Percentiles rank a stretch among this genome's conserved stretches.
Evolutionary conservation across 768 basidiomycete species (phyloP).

Genomic region (Chalciporus pseudorubinellus): DNA sequence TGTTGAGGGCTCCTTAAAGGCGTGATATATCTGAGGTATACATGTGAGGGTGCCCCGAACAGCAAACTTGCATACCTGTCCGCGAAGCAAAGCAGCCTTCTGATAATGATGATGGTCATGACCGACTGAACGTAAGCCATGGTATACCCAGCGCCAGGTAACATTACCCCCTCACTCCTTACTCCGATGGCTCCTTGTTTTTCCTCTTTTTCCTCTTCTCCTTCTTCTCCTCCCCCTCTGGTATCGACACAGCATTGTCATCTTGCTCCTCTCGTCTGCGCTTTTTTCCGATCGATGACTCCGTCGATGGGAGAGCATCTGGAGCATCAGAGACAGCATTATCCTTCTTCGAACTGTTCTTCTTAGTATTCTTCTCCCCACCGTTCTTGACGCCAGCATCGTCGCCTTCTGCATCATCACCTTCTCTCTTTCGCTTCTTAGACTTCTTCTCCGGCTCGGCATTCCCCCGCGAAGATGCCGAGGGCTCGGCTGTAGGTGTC

Average conservation of each 20-base stretch:
- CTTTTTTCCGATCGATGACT: slow-evolving; percentile 24
- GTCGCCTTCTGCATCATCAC: slow-evolving; percentile 6
- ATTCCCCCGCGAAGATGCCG: slow-evolving; percentile 2
- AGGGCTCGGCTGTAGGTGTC: slow-evolving; percentile 12
- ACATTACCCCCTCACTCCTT: slow-evolving; percentile 2
- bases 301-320: slow-evolving; percentile 1
- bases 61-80: too few relatives aligned
- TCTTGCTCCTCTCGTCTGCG: slow-evolving; percentile 20
- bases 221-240: slow-evolving; percentile 22
- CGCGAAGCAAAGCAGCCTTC: too few relatives aligned
- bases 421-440: slow-evolving; percentile 36
- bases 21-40: too few relatives aligned
- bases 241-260: slow-evolving; percentile 8
- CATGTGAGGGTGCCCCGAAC: too few relatives aligned
- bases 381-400: slow-evolving; percentile 6
- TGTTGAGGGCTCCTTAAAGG: too few relatives aligned
- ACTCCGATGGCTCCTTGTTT: slow-evolving; percentile 6
- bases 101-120: too few relatives aligned
- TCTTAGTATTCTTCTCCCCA: slow-evolving; percentile 28
- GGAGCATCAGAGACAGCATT: slow-evolving; percentile 3
- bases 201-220: slow-evolving; percentile 36
- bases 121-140: not conserved
- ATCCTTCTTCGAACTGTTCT: slow-evolving; percentile 19
- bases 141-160: not conserved
- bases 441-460: slow-evolving; percentile 17